phyloP scores from a whole-genome alignment of 106 monocot species.

The Allium sativum region DNA sequence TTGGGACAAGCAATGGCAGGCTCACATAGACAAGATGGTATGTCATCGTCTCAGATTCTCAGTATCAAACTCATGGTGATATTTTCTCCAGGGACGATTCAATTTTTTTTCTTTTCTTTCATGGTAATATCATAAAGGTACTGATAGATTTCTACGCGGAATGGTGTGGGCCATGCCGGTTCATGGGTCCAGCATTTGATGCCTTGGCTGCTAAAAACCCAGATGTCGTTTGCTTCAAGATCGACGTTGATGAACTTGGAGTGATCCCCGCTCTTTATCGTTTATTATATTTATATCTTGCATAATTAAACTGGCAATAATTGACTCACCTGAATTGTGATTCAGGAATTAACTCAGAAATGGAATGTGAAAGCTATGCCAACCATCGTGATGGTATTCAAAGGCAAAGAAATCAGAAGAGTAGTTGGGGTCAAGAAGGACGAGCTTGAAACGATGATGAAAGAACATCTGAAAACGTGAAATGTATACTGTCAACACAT shows the following conservation, averaged over 20 bases:
- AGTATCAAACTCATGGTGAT: background rate
- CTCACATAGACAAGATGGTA: background rate
- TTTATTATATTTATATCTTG: too few species aligned
- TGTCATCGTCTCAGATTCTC: background rate
- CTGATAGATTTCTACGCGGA: slow-evolving; percentile 76
- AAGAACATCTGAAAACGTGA: slow-evolving; percentile 4
- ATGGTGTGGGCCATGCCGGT: slow-evolving; percentile 83
- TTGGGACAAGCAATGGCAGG: slow-evolving; percentile 1
- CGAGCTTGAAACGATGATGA: slow-evolving; percentile 53
- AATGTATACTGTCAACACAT: background rate
- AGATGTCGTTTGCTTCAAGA: slow-evolving; percentile 48
- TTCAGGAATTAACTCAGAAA: slow-evolving; percentile 45
- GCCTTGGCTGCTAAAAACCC: slow-evolving; percentile 57
- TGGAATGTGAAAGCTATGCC: slow-evolving; percentile 90
- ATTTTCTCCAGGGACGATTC: background rate
- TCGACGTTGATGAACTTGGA: slow-evolving; percentile 63
- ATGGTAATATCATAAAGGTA: slow-evolving; percentile 21
- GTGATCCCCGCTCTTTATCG: too few species aligned
- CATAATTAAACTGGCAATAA: too few species aligned
- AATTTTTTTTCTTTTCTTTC: background rate
- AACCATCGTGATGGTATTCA: slow-evolving; percentile 57
- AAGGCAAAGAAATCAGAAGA: slow-evolving; percentile 43
- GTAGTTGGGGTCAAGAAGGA: slow-evolving; percentile 56
- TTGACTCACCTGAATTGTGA: background rate
- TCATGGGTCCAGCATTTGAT: slow-evolving; percentile 46